These are phyloP conservation scores for Pestalotiopsis sp. DNA, from an alignment of 2,329 filamentous ascomycete genomes.

Conservation along the genomic window DNA sequence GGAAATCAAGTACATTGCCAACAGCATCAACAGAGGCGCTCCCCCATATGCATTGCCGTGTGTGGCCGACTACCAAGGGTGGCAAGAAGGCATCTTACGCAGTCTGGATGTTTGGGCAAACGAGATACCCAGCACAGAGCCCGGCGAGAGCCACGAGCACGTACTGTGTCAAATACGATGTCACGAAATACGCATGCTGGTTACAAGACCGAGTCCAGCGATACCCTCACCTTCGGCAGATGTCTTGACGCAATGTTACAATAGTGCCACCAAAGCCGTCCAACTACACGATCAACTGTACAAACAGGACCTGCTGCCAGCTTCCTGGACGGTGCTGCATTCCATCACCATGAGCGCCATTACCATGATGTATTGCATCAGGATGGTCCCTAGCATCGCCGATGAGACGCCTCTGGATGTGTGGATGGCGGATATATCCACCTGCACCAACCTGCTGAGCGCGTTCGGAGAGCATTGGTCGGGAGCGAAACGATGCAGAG, in stretches of 20 bases:
- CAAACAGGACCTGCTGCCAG: slow-evolving; percentile 43
- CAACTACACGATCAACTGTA: slow-evolving; percentile 46
- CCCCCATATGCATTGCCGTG: slow-evolving; percentile 52
- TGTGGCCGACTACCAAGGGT: slow-evolving; percentile 44
- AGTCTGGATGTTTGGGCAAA: slow-evolving; percentile 43
- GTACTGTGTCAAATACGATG: slow-evolving; percentile 47
- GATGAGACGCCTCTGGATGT: slow-evolving; percentile 38
- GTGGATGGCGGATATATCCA: slow-evolving; percentile 43
- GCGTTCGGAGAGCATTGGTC: slow-evolving; percentile 56
- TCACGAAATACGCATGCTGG: slow-evolving; percentile 50
- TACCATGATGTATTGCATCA: slow-evolving; percentile 54
- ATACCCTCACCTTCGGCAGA: slow-evolving; percentile 49
- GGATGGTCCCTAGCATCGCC: slow-evolving; percentile 45
- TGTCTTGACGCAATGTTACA: slow-evolving; percentile 43
- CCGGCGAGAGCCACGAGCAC: slow-evolving; percentile 24
- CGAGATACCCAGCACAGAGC: slow-evolving; percentile 3
- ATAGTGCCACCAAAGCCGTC: slow-evolving; percentile 44
- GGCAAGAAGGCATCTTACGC: slow-evolving; percentile 46
- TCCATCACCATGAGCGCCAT: slow-evolving; percentile 50
- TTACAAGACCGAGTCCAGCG: slow-evolving; percentile 53
- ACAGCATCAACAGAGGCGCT: slow-evolving; percentile 50
- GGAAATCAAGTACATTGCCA: slow-evolving; percentile 60
- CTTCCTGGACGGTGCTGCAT: slow-evolving; percentile 53
- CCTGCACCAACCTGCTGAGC: slow-evolving; percentile 49
- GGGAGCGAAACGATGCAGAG: slow-evolving; percentile 48